phyloP scores from a whole-genome alignment of 2,329 filamentous ascomycete species.

The Chrysoporthe austroafricana region DNA sequence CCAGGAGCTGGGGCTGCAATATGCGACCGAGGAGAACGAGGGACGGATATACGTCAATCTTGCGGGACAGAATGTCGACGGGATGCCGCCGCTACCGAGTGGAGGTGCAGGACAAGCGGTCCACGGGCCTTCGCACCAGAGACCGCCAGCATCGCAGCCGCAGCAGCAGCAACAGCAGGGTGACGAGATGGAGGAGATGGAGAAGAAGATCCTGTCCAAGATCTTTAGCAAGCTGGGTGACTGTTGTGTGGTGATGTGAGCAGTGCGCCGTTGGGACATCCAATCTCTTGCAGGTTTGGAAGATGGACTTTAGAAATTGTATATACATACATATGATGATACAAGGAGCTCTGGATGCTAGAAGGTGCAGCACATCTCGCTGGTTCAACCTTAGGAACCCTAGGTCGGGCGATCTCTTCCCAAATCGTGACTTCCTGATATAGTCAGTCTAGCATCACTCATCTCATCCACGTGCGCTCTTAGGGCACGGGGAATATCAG shows the following conservation, averaged over 20 bases:
- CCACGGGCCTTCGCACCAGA: conserved; percentile 34
- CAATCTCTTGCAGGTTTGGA: background rate
- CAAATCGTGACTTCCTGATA: background rate
- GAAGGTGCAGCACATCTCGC: background rate
- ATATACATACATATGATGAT: background rate
- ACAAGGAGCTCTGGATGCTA: background rate
- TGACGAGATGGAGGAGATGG: conserved; percentile 62
- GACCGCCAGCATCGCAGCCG: conserved; percentile 39
- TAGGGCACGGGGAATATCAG: background rate
- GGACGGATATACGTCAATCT: conserved; percentile 89
- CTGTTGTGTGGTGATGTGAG: conserved; percentile 67
- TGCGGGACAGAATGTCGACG: conserved; percentile 66
- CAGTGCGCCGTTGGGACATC: conserved; percentile 1
- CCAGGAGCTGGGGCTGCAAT: conserved; percentile 79
- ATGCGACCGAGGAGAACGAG: conserved; percentile 83
- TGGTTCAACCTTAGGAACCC: background rate
- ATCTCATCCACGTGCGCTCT: background rate
- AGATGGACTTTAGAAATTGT: background rate
- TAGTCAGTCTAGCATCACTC: background rate
- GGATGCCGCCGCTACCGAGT: conserved; percentile 48
- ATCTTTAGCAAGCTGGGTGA: conserved; percentile 66
- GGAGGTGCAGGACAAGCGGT: conserved; percentile 44
- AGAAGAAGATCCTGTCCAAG: conserved; percentile 63
- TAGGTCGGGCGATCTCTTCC: background rate
- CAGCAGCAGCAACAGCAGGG: conserved; percentile 48